Conservation (phyloP, 2,329 filamentous ascomycete species). For the Diaporthe sp. region DNA sequence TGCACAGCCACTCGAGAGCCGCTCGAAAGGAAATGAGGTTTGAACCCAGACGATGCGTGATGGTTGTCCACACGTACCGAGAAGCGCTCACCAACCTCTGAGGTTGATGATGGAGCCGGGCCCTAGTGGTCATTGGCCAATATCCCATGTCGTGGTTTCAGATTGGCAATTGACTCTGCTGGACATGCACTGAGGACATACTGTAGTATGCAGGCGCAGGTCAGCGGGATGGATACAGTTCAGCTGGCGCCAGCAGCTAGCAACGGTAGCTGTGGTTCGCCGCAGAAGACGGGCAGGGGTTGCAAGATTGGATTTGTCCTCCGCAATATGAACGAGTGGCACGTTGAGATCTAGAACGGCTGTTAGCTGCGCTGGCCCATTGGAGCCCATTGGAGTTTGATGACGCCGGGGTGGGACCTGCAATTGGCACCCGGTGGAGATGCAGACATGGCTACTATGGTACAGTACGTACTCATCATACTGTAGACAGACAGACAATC, state of each 20-base stretch:
- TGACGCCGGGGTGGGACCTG: constrained; percentile 8
- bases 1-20: constrained; percentile 23
- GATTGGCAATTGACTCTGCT: constrained; percentile 24
- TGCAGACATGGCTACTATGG: not conserved
- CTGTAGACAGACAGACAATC: not conserved
- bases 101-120: constrained; percentile 9
- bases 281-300: constrained; percentile 9
- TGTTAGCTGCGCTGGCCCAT: constrained; percentile 17
- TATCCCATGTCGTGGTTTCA: constrained; percentile 24
- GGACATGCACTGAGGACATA: not conserved
- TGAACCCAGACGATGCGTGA: not conserved
- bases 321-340: constrained; percentile 17
- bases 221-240: constrained; percentile 2
- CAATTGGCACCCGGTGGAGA: not conserved
- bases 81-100: constrained; percentile 27
- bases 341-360: constrained; percentile 28
- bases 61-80: constrained; percentile 3
- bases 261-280: not conserved
- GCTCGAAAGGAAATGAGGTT: constrained; percentile 14
- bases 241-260: constrained; percentile 24
- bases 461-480: too few species aligned
- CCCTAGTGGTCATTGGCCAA: not conserved
- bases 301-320: constrained; percentile 26
- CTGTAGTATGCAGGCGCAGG: not conserved
- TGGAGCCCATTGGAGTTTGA: constrained; percentile 5